Evolutionary conservation across 1,139 yeast genomes (phyloP).

Genomic region (Petasospora fabianii): DNA sequence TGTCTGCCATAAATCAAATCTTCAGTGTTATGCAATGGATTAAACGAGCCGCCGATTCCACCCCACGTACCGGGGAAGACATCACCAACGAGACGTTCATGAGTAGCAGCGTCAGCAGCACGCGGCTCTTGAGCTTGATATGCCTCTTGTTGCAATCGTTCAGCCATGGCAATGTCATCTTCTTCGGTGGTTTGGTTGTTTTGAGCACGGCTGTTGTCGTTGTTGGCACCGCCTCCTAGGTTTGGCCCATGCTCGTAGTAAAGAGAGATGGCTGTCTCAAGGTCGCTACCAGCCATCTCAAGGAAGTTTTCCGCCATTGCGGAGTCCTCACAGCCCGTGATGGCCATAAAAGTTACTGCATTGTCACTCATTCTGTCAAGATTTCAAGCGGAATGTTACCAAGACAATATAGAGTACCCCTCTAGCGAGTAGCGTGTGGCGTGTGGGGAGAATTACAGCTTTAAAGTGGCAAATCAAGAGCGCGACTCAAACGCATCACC

Average conservation of each 20-base stretch:
- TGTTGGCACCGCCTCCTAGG: background rate
- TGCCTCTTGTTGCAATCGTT: constrained; percentile 62
- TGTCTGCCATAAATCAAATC: constrained; percentile 38
- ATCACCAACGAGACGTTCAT: constrained; percentile 68
- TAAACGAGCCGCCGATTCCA: constrained; percentile 34
- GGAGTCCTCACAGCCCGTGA: constrained; percentile 73
- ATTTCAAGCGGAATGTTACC: too few relatives aligned
- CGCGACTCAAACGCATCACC: too few relatives aligned
- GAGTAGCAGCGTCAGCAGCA: constrained; percentile 74
- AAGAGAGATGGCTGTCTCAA: constrained; percentile 83
- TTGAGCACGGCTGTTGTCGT: constrained; percentile 34
- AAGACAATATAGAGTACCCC: too few relatives aligned
- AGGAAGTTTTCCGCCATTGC: constrained; percentile 73
- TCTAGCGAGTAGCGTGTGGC: too few relatives aligned
- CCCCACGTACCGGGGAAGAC: constrained; percentile 35
- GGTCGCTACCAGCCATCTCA: constrained; percentile 72
- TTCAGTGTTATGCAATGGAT: constrained; percentile 28
- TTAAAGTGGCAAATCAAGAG: too few relatives aligned
- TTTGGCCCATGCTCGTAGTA: constrained; percentile 69
- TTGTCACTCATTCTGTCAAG: constrained; percentile 42
- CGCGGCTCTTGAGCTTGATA: constrained; percentile 61
- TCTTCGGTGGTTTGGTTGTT: constrained; percentile 22
- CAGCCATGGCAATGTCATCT: constrained; percentile 61
- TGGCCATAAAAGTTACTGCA: constrained; percentile 74
- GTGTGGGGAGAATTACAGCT: too few relatives aligned